Base-by-base conservation (phyloP, 768 basidiomycete genomes). In the Lactarius sp. region DNA sequence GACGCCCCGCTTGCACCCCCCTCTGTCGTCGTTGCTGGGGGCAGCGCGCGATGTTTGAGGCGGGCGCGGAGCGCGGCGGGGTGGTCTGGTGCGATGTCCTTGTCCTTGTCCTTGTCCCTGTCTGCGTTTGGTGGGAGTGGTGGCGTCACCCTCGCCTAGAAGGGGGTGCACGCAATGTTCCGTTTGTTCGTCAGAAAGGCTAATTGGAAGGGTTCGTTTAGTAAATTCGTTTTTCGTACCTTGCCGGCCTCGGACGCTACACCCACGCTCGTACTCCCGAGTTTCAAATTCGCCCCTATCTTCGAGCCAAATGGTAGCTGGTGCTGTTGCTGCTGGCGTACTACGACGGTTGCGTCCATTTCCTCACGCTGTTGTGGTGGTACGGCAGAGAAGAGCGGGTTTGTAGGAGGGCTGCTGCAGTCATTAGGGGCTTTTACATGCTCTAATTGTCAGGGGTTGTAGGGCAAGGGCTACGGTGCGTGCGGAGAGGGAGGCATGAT, bases 381-480 rank as follows among this genome's bases (percentile, higher is more conserved):
- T 22, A 34, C 3, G 14, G 16, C 5, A 7, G 16, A 37, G n/a
- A 6, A 39, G 51, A 6, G 42, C 34, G 20, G 4, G 34, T 46
- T 58, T 44, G 12, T 12, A 16, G 6, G 31, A 41, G 41, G 41
- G 41, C 14, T 41, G 41, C 41, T 34, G 50, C 34, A 27, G 50
- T 22, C 41, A 49, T 57, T 52, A 44, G 6, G 56, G 56, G 56
- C 50, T 44, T 27, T 33, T 33, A 18, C 22, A 39, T 18, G 3
- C 39, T 36, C 33, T 57, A 36, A 62, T 52, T 42, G 34, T 58
- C 13, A 41, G 41, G 41, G 20, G 22, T 12, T 42, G 20, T 47
- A 52, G 62, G 62, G 62, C 42, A 57, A 57, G 61, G 61, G 61
- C 13, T 56, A 51, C 14, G 39, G 61, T 41, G 41, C 14, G 41